Evolutionary conservation across 805 yeast genomes (phyloP), one percentile per base, ranked within the genome.

Genomic region (Peterozyma xylosa): DNA sequence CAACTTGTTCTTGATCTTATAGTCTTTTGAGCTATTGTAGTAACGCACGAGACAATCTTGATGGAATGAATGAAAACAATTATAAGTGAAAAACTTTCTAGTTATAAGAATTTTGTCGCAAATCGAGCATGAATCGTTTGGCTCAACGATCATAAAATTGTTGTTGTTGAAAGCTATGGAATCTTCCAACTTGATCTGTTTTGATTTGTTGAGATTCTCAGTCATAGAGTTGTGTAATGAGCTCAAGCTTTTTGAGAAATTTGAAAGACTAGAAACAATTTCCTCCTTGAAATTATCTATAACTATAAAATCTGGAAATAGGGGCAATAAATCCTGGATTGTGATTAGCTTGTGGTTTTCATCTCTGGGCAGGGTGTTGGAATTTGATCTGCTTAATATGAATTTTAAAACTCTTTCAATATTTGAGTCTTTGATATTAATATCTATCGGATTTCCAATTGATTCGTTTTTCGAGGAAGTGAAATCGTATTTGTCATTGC

Each of bases 61-160:
- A 57, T 93, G 98, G 63, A 86, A 85, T 5, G 86, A 78, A 59
- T 93, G 99, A 45, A 76, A 83, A 58, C 99, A 93, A 0, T 96
- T 96, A 56, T 87, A 93, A 5, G 81, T 78, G 43, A 82, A 73
- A 52, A 89, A 89, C 56, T 79, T 84, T 45, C 88, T 74, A 3
- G 81, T 75, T 2, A 87, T 73, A 38, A 91, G 66, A 9, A 93
- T 73, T 51, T 73, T 73, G n/a, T 68, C 64, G 60, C 98, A 91
- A 3, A 78, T 51, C 37, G 73, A 66, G 64, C 99, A 93, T 0
- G 91, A 75, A 49, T 82, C 93, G 2, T 93, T 95, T 0, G 96
- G 89, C 53, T 85, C 84, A 15, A 91, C 73, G 0, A 82, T 70
- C 34, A 80, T 80, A 50, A 78, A 81, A 5, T 81, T 71, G 37